Percentiles rank a stretch among this genome's conserved stretches.
phyloP scores from a whole-genome alignment of 192 early-diverging fungal species.

The Coemansia sp. region DNA sequence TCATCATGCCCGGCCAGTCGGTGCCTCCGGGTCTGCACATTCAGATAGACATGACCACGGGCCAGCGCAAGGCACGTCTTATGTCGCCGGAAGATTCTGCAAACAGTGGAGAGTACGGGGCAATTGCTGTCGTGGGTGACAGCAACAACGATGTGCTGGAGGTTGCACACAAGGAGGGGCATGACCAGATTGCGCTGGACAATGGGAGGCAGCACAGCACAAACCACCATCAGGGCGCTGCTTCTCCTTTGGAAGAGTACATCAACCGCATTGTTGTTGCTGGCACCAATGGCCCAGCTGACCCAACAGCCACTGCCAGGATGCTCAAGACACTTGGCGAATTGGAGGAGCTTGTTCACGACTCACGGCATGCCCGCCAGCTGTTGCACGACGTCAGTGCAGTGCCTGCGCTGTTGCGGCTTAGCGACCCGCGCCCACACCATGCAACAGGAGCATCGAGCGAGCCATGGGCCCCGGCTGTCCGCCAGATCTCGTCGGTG shows the following conservation, averaged over 20 bases:
- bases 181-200: slow-evolving; percentile 1
- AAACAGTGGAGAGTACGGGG: neutral
- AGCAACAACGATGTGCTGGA: neutral
- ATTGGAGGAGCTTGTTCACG: slow-evolving; percentile 58
- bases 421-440: slow-evolving; percentile 31
- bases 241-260: neutral
- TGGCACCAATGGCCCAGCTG: neutral
- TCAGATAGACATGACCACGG: slow-evolving; percentile 63
- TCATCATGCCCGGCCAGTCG: slow-evolving; percentile 60
- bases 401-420: slow-evolving; percentile 30
- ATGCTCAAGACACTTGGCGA: slow-evolving; percentile 46
- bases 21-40: slow-evolving; percentile 64
- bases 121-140: slow-evolving; percentile 2
- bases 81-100: slow-evolving; percentile 30
- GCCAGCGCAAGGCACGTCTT: slow-evolving; percentile 59
- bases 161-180: neutral
- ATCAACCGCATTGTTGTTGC: slow-evolving; percentile 4
- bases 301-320: neutral
- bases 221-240: neutral
- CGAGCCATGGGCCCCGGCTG: slow-evolving; percentile 13
- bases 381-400: slow-evolving; percentile 39
- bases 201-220: neutral
- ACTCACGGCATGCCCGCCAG: slow-evolving; percentile 58
- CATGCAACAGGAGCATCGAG: neutral
- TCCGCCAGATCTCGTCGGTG: slow-evolving; percentile 52